These are phyloP conservation scores for Chlorella vulgaris DNA, from an alignment of 139 green algal genomes.

Conservation along the genomic window DNA sequence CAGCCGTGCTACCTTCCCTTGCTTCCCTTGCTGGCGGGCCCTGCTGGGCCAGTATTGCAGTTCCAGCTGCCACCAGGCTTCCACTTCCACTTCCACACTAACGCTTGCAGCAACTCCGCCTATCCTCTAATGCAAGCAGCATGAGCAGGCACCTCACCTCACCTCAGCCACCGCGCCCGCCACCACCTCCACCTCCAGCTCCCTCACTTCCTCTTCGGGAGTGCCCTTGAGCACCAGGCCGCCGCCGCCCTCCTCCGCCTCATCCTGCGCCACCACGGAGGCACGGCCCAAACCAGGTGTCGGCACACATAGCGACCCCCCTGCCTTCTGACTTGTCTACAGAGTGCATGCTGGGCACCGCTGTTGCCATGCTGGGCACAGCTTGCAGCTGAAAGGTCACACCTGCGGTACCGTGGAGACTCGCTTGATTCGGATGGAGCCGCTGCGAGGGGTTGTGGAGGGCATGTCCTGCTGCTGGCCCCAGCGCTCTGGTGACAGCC, in stretches of 20 bases:
- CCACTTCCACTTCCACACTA: too few species aligned
- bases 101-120: too few species aligned
- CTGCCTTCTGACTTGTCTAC: too few species aligned
- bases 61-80: too few species aligned
- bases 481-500: neutral
- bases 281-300: neutral
- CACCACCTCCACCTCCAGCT: slow-evolving; percentile 40
- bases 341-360: too few species aligned
- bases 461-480: neutral
- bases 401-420: neutral
- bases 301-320: neutral
- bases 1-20: too few species aligned
- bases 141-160: neutral
- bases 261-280: neutral
- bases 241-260: neutral
- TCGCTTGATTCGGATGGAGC: slow-evolving; percentile 18
- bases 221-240: slow-evolving; percentile 18
- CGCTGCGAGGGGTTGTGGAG: neutral
- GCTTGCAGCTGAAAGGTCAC: neutral
- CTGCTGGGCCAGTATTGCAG: too few species aligned
- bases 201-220: slow-evolving; percentile 1
- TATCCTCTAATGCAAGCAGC: neutral
- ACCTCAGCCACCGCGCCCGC: slow-evolving; percentile 26
- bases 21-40: too few species aligned
- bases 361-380: too few species aligned